Evolutionary conservation across 108 stramenopile species (phyloP), one percentile per base, ranked within the genome.

Genomic region (Stephanodiscus triporus): DNA sequence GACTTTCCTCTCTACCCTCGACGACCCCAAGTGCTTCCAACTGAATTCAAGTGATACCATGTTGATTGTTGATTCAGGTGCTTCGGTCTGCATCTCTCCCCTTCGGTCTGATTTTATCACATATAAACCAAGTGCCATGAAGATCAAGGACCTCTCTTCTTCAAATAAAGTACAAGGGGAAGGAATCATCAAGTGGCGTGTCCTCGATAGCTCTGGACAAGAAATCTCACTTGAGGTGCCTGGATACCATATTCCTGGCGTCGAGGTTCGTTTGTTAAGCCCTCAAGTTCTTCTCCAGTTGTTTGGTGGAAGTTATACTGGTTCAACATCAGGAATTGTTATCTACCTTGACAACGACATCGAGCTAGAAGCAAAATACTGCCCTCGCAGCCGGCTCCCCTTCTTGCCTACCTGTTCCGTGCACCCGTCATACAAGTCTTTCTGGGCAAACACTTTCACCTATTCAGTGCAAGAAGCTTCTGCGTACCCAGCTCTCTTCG

Each of bases 31-130:
- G 9, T 40, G 40, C 40, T 40, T 40, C 40, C 40, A 11, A 4
- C 40, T 40, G 11, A 40, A 11, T 8, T 36, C 65, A 29, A 53
- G 1, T 16, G 65, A 64, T 54, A 30, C 8, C 19, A 62, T 63
- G 16, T 66, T 76, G 36, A 70, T 76, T 63, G 58, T 76, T 61
- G 75, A 76, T 40, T 42, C n/a, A n/a, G n/a, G n/a, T n/a, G n/a
- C n/a, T n/a, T n/a, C n/a, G n/a, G n/a, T n/a, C n/a, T n/a, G n/a
- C 75, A 63, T 76, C 38, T 48, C 75, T 20, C 75, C 75, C 23
- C 38, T 27, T 63, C 38, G 57, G 16, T 11, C 10, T 20, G 66
- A 76, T 27, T 76, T 76, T 54, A 53, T 64, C 60, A 20, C 45
- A 9, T 76, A 76, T 23, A 8, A 19, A 5, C 19, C 66, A 6